Evolutionary conservation across 169 alveolate species (phyloP).

Genomic region (Babesia bovis): DNA sequence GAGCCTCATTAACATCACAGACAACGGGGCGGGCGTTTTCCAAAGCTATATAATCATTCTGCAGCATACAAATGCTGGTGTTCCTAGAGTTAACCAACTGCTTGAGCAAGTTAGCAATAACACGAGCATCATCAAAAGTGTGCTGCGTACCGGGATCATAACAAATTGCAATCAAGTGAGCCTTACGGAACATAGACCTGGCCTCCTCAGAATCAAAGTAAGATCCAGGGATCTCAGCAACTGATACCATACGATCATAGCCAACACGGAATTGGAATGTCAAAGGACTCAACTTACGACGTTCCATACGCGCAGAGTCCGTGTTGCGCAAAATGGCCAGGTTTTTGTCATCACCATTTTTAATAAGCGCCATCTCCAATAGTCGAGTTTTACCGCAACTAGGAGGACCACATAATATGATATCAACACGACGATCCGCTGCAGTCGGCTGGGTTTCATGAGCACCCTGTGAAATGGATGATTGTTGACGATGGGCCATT

Average conservation of each 20-base stretch:
- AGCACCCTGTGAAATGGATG: neutral
- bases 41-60: slow-evolving; percentile 54
- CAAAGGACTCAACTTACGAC: slow-evolving; percentile 16
- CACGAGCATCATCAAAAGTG: slow-evolving; percentile 46
- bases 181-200: slow-evolving; percentile 19
- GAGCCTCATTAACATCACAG: slow-evolving; percentile 19
- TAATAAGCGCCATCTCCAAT: slow-evolving; percentile 63
- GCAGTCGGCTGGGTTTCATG: neutral
- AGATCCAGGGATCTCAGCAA: slow-evolving; percentile 58
- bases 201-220: slow-evolving; percentile 53
- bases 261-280: slow-evolving; percentile 10
- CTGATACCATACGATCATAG: slow-evolving; percentile 6
- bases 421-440: slow-evolving; percentile 35
- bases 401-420: slow-evolving; percentile 63
- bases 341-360: slow-evolving; percentile 53
- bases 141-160: slow-evolving; percentile 57
- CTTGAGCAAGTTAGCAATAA: slow-evolving; percentile 41
- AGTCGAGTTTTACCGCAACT: slow-evolving; percentile 66
- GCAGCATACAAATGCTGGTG: slow-evolving; percentile 52
- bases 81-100: slow-evolving; percentile 36
- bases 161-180: slow-evolving; percentile 53
- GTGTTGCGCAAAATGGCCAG: slow-evolving; percentile 27
- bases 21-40: slow-evolving; percentile 32
- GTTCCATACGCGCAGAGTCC: slow-evolving; percentile 19
- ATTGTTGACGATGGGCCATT: neutral